Evolutionary conservation across 2,329 filamentous ascomycete species (phyloP).

Genomic region (Peltaster fructicola): DNA sequence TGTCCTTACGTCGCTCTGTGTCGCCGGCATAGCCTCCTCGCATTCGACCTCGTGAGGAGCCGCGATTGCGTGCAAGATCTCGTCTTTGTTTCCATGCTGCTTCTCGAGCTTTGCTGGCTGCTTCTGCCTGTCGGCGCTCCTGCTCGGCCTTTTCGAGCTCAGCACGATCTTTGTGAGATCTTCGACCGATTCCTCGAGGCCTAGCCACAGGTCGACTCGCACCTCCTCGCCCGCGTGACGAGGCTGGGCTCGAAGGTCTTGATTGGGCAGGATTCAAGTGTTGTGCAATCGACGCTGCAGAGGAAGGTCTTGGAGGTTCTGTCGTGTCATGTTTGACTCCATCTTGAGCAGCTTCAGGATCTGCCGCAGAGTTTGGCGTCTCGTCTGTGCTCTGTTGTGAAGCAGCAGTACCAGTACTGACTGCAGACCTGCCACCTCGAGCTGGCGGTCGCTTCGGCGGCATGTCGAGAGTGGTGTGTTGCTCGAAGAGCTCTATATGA

Average conservation of each 20-base stretch:
- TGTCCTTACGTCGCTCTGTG: constrained; percentile 9
- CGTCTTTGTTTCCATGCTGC: constrained; percentile 10
- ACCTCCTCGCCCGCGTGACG: too few relatives aligned
- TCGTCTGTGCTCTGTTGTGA: constrained; percentile 1
- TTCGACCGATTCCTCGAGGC: constrained; percentile 26
- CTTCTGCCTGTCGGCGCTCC: constrained; percentile 22
- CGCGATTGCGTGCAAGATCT: constrained; percentile 12
- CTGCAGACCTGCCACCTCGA: constrained; percentile 1
- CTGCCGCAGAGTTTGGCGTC: constrained; percentile 2
- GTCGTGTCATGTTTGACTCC: constrained; percentile 3
- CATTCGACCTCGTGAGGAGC: constrained; percentile 14
- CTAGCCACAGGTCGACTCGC: too few relatives aligned
- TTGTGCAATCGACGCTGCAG: constrained; percentile 3
- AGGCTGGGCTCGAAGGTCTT: too few relatives aligned
- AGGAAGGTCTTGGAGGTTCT: constrained; percentile 2
- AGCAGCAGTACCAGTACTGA: constrained; percentile 2
- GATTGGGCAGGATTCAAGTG: constrained; percentile 5
- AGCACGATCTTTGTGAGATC: constrained; percentile 27
- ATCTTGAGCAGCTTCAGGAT: too few relatives aligned
- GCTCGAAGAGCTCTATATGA: too few relatives aligned
- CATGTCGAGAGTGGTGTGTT: too few relatives aligned
- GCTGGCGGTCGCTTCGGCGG: constrained; percentile 3
- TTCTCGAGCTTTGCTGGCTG: constrained; percentile 16
- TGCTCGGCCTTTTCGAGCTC: constrained; percentile 23
- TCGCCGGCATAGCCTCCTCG: constrained; percentile 27